Evolutionary conservation across 1,284 basidiomycete species (phyloP), one percentile per base, ranked within the genome.

Genomic region (Rhodotorula sp.): DNA sequence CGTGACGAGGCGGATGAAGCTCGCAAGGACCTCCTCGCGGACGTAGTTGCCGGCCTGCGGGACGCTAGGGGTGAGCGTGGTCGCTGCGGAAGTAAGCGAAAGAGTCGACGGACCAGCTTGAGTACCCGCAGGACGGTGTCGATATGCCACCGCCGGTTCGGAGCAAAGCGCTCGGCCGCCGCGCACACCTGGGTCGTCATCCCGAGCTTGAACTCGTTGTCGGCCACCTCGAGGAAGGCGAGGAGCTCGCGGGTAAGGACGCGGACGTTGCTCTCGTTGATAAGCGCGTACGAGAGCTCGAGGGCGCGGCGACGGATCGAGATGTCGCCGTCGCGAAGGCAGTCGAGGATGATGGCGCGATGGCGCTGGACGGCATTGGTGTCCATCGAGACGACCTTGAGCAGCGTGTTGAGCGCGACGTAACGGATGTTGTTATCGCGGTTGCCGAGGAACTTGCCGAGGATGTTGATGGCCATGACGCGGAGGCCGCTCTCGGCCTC

Each of bases 351-450:
- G 78, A 94, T 99, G 82, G 96, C 95, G 53, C 95, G 91, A 82
- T 99, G 97, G 37, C 97, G 89, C 82, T 98, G 96, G 0, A 99
- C 97, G 36, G 97, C 97, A 80, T 95, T 96, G 17, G 96, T 98
- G 82, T 99, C 96, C 85, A 99, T 96, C 19, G 91, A 87, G 7
- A 99, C 96, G 37, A 99, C 96, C 82, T 99, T 99, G 86, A 97
- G 98, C 59, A 99, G 87, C 0, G 97, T 99, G 83, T 99, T 96
- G 62, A 99, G 87, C 10, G 97, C 96, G 57, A 99, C 97, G 81
- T 99, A 99, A 91, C 94, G 88, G 79, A 99, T 99, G 81, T 99
- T 99, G 84, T 99, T 99, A 82, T 99, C 97, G 44, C 93, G 87
- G 83, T 99, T 99, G 80, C 92, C 91, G 78, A 99, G 84, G 84